These are phyloP conservation scores for Penicillium salamii DNA, from an alignment of 495 filamentous ascomycete species.

Conservation along the genomic window DNA sequence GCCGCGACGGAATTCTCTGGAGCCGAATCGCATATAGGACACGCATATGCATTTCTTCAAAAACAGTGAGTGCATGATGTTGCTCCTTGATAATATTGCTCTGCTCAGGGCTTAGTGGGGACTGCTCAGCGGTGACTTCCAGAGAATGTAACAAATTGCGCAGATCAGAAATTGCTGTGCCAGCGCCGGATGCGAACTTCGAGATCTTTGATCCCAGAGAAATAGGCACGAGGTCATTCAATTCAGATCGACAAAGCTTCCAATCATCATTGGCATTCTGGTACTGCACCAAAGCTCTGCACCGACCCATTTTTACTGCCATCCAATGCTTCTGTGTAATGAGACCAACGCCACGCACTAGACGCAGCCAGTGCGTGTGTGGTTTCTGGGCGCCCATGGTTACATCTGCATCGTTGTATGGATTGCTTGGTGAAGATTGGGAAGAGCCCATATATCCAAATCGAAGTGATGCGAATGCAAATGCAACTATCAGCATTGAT, in stretches of 20 bases:
- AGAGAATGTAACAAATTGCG: not conserved
- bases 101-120: not conserved
- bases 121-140: not conserved
- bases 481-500: slow-evolving; percentile 20
- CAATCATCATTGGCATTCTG: slow-evolving; percentile 23
- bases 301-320: slow-evolving; percentile 11
- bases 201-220: not conserved
- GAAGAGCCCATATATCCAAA: slow-evolving; percentile 7
- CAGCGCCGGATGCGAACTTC: slow-evolving; percentile 13
- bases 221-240: not conserved
- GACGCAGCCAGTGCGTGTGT: slow-evolving; percentile 25
- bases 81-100: slow-evolving; percentile 3
- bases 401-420: not conserved
- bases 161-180: slow-evolving; percentile 7
- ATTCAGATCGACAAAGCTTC: slow-evolving; percentile 9
- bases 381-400: not conserved
- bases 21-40: slow-evolving; percentile 23
- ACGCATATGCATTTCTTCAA: slow-evolving; percentile 33
- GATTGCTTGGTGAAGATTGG: not conserved
- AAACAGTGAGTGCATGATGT: slow-evolving; percentile 16
- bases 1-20: slow-evolving; percentile 6
- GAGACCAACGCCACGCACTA: slow-evolving; percentile 17
- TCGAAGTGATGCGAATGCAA: slow-evolving; percentile 24
- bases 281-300: slow-evolving; percentile 17
- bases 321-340: slow-evolving; percentile 21